Evolutionary conservation across 2,329 filamentous ascomycete species (phyloP), one percentile per base, ranked within the genome.

Genomic region (Clonostachys sp.): DNA sequence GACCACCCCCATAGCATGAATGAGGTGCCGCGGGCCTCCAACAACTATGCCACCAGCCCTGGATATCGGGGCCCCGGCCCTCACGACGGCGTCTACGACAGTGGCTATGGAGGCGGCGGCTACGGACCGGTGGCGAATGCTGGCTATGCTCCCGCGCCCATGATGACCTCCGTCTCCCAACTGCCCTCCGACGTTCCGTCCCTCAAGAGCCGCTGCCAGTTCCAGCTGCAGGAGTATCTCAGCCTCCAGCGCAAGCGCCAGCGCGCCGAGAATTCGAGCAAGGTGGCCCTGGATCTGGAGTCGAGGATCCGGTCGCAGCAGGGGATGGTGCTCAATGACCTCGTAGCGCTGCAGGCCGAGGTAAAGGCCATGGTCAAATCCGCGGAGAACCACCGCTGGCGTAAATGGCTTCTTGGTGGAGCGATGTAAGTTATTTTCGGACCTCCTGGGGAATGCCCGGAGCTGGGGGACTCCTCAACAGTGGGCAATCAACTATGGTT

Each of bases 351-450:
- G 52, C 64, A 74, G 17, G 61, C 63, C 18, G 67, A 75, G 50
- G 67, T 81, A 4, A 61, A 67, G 5, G 61, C 61, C 4, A 54
- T 78, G 41, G 65, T 67, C 34, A 72, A 67, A 53, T 61, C 58
- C 12, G 72, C 70, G 1, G 74, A 80, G 58, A 63, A 64, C 34
- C 68, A 73, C 41, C 68, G 78, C 35, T 80, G 77, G 75, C 67
- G 76, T 42, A 68, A 68, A 51, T 78, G 75, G 71, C 54, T 80
- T 13, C 56, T 80, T 2, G 77, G 78, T 5, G 75, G 74, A 1
- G 55, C 74, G 14, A 59, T 79, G 76, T 80, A 55, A 70, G 75
- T 65, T 4, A n/a, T 12, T 4, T 39, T n/a, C 5, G 17, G 12
- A 24, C 33, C 16, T 24, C 20, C 17, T n/a, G 2, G 14, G 10